phyloP scores from a whole-genome alignment of 495 filamentous ascomycete species.

The Articulospora tetracladia region DNA sequence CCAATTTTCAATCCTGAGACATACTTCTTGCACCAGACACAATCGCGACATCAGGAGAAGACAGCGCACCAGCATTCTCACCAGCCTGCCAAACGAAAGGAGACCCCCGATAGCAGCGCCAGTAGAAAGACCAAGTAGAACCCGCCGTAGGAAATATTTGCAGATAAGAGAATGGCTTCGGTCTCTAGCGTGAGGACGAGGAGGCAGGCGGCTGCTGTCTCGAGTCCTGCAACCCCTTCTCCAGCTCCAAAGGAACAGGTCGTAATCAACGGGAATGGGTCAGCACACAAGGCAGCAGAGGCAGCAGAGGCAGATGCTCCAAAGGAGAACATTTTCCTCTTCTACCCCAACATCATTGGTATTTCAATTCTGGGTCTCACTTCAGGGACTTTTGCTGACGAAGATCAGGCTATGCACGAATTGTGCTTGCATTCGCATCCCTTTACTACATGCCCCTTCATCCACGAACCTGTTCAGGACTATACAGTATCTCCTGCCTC shows the following conservation, averaged over 20 bases:
- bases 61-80: too few relatives aligned
- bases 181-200: conserved; percentile 26
- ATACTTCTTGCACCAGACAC: too few relatives aligned
- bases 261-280: conserved; percentile 22
- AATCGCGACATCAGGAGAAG: too few relatives aligned
- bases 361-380: conserved; percentile 27
- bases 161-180: neutral
- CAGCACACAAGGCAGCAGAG: neutral
- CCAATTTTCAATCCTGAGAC: too few relatives aligned
- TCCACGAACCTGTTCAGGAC: conserved; percentile 84
- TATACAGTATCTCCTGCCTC: conserved; percentile 90
- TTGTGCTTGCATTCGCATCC: conserved; percentile 84
- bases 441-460: conserved; percentile 99
- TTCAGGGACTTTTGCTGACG: conserved; percentile 1
- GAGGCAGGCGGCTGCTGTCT: conserved; percentile 22
- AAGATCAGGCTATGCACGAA: conserved; percentile 73
- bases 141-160: too few relatives aligned
- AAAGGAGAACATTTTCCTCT: conserved; percentile 90
- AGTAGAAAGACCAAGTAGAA: too few relatives aligned
- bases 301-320: conserved; percentile 20
- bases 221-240: conserved; percentile 19
- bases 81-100: too few relatives aligned
- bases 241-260: conserved; percentile 10
- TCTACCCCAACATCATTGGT: conserved; percentile 94
- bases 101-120: too few relatives aligned